Evolutionary conservation across 2,329 filamentous ascomycete species (phyloP), one percentile per base, ranked within the genome.

Genomic region (Byssothecium circinans): DNA sequence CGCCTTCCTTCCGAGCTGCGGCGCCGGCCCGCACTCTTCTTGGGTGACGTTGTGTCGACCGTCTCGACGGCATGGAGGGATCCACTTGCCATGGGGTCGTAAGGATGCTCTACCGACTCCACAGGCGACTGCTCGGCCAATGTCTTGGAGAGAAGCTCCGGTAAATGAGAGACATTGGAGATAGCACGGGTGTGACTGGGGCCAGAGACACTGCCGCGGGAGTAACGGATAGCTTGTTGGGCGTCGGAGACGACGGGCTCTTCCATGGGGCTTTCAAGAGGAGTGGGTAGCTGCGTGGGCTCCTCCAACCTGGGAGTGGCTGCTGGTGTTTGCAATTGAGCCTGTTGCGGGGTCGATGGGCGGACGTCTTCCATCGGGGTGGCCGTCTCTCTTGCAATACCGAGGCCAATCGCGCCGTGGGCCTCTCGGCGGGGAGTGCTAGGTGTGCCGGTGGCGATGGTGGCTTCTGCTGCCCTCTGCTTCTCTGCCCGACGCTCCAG

Each of bases 401-500:
- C 81, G n/a, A 85, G 63, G 0, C 80, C 81, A 20, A 79, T 69
- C 12, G 54, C 57, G 42, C 60, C 61, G 17, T 47, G 55, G 34
- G 53, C 54, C 20, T 57, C 60, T 50, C 83, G 83, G 41, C 81
- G 79, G 18, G 83, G 83, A 38, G 85, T 60, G 2, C 85, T 80
- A 30, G 83, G 83, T 8, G 61, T 60, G 23, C 58, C 64, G 49
- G 54, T 81, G 77, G 53, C 85, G 81, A 27, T 78, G 77, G 53
- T 85, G 81, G 29, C 78, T 78, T 60, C 82, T 76, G 55, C 84
- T 80, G 40, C 78, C 46, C 76, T 75, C 51, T 82, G 76, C 30
- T 81, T 75, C 60, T 91, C 88, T 43, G 84, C 85, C 53, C 82
- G 79, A 42, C 82, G 79, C 33, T 84, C 80, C 19, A 94, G 73